These are phyloP conservation scores for Kazachstania kunashirensis DNA, from an alignment of 805 yeast genomes.

Conservation along the genomic window DNA sequence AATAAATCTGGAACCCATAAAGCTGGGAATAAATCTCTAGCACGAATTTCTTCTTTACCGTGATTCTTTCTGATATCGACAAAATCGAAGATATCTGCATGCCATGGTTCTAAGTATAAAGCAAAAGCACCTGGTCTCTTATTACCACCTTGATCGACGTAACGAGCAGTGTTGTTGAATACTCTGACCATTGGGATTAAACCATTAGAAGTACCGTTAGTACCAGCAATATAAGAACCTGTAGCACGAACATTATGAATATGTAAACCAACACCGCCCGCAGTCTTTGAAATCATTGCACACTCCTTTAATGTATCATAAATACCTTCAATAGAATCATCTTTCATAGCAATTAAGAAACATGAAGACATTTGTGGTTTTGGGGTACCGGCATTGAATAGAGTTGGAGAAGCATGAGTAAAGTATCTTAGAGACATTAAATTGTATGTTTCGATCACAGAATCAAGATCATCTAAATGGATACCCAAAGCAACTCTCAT, in stretches of 20 bases:
- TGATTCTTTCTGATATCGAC: constrained; percentile 82
- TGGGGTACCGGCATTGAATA: constrained; percentile 85
- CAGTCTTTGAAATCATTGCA: constrained; percentile 83
- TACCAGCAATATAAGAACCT: constrained; percentile 80
- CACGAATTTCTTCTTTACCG: constrained; percentile 87
- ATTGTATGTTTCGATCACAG: constrained; percentile 69
- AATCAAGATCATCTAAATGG: constrained; percentile 54
- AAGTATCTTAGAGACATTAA: constrained; percentile 78
- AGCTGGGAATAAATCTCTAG: constrained; percentile 84
- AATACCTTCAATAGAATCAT: constrained; percentile 90
- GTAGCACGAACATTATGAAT: constrained; percentile 73
- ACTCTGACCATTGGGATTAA: constrained; percentile 89
- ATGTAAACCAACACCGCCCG: constrained; percentile 91
- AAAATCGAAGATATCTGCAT: constrained; percentile 77
- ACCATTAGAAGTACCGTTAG: constrained; percentile 87
- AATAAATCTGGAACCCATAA: constrained; percentile 91
- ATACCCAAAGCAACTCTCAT: constrained; percentile 89
- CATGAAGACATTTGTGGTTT: constrained; percentile 83
- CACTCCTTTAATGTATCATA: constrained; percentile 77
- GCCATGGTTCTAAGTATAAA: constrained; percentile 92
- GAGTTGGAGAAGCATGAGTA: constrained; percentile 90
- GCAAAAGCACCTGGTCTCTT: constrained; percentile 97
- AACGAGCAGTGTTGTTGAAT: constrained; percentile 87
- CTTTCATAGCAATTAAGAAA: constrained; percentile 79
- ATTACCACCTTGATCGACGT: constrained; percentile 96